phyloP scores from a whole-genome alignment of 1,284 basidiomycete species.

The Pseudozyma sp. region DNA sequence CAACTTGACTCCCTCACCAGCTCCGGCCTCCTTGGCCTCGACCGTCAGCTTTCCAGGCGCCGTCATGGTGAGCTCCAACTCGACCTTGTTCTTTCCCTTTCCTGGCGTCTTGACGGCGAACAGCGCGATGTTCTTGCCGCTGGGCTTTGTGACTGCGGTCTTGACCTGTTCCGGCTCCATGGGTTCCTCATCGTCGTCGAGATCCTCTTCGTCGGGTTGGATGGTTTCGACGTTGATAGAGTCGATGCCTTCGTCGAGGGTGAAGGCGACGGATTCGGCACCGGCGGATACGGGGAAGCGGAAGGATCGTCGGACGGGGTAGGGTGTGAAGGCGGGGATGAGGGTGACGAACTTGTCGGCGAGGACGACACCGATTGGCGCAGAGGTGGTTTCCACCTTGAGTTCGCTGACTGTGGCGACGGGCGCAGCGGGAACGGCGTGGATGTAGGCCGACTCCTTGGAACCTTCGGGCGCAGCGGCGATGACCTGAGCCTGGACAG shows the following conservation, averaged over 20 bases:
- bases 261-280: conserved; percentile 73
- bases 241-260: conserved; percentile 88
- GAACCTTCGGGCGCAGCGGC: conserved; percentile 52
- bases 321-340: conserved; percentile 70
- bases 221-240: conserved; percentile 78
- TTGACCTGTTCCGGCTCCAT: conserved; percentile 60
- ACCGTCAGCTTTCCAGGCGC: conserved; percentile 29
- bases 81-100: conserved; percentile 36
- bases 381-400: conserved; percentile 47
- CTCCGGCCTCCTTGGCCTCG: conserved; percentile 36
- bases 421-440: conserved; percentile 53
- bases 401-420: conserved; percentile 69
- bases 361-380: conserved; percentile 83
- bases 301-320: conserved; percentile 81
- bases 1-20: conserved; percentile 19
- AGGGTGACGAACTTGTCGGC: conserved; percentile 72
- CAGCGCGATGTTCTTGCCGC: conserved; percentile 36
- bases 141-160: conserved; percentile 55
- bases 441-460: conserved; percentile 56
- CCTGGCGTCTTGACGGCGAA: conserved; percentile 44
- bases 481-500: conserved; percentile 78
- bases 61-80: conserved; percentile 39
- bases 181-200: conserved; percentile 71
- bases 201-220: conserved; percentile 52
- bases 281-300: conserved; percentile 71